Percentiles rank a stretch among this genome's conserved stretches.
Evolutionary conservation across 1,284 basidiomycete genomes (phyloP).

Genomic region (Ganoderma lingzhi): DNA sequence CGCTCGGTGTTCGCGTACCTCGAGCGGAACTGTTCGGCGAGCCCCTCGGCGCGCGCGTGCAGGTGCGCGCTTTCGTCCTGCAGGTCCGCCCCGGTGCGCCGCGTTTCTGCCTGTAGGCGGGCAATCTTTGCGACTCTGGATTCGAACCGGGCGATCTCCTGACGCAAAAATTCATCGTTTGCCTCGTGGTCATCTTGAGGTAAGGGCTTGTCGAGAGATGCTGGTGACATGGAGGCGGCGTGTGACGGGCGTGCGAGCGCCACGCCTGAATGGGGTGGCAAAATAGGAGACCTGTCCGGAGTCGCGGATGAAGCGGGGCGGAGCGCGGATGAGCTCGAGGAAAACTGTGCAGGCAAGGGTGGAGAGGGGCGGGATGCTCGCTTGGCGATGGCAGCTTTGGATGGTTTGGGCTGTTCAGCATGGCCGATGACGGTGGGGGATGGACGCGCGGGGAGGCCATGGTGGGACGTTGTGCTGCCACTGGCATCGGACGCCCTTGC

Average conservation of each 20-base stretch:
- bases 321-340: background rate
- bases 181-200: slow-evolving; percentile 11
- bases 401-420: background rate
- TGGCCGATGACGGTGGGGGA: background rate
- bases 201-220: background rate
- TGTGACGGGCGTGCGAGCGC: background rate
- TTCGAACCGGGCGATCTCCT: slow-evolving; percentile 17
- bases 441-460: background rate
- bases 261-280: background rate
- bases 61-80: slow-evolving; percentile 22
- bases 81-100: slow-evolving; percentile 15
- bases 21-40: slow-evolving; percentile 10
- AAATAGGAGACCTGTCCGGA: background rate
- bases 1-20: slow-evolving; percentile 13
- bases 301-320: background rate
- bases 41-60: slow-evolving; percentile 19
- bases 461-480: background rate
- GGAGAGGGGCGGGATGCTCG: background rate
- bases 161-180: slow-evolving; percentile 10
- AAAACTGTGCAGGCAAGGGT: background rate
- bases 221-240: background rate
- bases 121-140: slow-evolving; percentile 13
- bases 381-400: background rate
- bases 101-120: slow-evolving; percentile 14
- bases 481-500: background rate